Percentiles rank a stretch among this genome's conserved stretches.
Conservation (phyloP, 495 filamentous ascomycete species). For the Amphirosellinia nigrospora region DNA sequence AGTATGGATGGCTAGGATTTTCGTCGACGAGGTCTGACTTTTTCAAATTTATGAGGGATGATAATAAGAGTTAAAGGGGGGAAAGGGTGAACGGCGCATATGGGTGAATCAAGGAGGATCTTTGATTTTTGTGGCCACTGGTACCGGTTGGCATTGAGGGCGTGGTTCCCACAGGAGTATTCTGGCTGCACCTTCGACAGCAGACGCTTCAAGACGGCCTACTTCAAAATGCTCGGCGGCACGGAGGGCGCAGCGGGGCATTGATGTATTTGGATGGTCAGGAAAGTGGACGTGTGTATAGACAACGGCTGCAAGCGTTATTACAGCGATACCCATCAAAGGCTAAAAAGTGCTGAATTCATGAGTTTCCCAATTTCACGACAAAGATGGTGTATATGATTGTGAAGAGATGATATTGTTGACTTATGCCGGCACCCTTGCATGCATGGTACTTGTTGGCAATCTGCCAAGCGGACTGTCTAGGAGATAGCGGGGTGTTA, state of each 20-base stretch:
- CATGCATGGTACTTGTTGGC: constrained; percentile 2
- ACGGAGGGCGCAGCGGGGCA: constrained; percentile 14
- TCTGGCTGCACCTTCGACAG: neutral
- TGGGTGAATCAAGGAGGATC: neutral
- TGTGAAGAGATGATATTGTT: neutral
- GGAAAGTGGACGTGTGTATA: constrained; percentile 22
- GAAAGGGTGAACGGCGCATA: no score
- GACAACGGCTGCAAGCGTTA: constrained; percentile 21
- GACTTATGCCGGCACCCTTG: neutral
- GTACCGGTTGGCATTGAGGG: constrained; percentile 5
- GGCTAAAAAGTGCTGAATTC: constrained; percentile 15
- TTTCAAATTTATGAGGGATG: constrained; percentile 8
- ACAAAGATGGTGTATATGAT: neutral
- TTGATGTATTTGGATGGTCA: constrained; percentile 26
- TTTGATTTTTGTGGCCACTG: constrained; percentile 9
- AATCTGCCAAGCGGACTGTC: neutral
- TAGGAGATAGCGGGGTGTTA: neutral
- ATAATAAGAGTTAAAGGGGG: neutral
- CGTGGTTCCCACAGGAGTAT: constrained; percentile 4
- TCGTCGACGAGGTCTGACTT: neutral
- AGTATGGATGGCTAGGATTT: neutral
- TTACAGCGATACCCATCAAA: constrained; percentile 24
- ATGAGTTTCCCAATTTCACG: neutral
- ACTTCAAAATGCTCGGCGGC: neutral
- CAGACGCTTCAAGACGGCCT: neutral